phyloP scores from a whole-genome alignment of 139 green algal genomes.

The Bryopsis sp. region DNA sequence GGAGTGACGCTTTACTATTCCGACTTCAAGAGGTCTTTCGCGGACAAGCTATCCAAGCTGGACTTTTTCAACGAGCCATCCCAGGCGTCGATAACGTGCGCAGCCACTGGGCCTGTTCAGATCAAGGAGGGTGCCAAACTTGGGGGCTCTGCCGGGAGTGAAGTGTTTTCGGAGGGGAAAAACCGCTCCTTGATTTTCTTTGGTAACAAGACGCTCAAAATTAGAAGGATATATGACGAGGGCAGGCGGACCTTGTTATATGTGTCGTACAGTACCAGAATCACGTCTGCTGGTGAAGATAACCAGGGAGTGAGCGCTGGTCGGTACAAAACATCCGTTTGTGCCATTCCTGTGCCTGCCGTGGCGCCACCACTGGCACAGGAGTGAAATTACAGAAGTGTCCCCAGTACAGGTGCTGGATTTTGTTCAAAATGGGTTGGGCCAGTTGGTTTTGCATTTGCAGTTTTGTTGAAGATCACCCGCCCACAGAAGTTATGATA shows the following conservation, averaged over 20 bases:
- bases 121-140: constrained; percentile 28
- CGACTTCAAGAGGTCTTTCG: constrained; percentile 69
- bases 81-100: constrained; percentile 67
- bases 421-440: too few species aligned
- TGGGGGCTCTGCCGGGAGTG: constrained; percentile 28
- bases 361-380: too few species aligned
- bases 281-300: constrained; percentile 28
- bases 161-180: constrained; percentile 71
- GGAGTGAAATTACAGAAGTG: too few species aligned
- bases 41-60: constrained; percentile 63
- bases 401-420: too few species aligned
- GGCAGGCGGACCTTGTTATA: constrained; percentile 53
- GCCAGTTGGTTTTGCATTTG: too few species aligned
- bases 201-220: constrained; percentile 45
- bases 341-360: constrained; percentile 47
- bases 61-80: constrained; percentile 18
- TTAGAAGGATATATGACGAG: constrained; percentile 64
- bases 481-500: too few species aligned
- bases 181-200: constrained; percentile 23
- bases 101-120: constrained; percentile 33
- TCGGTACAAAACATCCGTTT: constrained; percentile 45
- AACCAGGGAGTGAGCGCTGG: constrained; percentile 14
- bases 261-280: constrained; percentile 61
- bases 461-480: too few species aligned
- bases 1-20: constrained; percentile 69